phyloP scores from a whole-genome alignment of 257 asterid genomes.

The Nicotiana knightiana region DNA sequence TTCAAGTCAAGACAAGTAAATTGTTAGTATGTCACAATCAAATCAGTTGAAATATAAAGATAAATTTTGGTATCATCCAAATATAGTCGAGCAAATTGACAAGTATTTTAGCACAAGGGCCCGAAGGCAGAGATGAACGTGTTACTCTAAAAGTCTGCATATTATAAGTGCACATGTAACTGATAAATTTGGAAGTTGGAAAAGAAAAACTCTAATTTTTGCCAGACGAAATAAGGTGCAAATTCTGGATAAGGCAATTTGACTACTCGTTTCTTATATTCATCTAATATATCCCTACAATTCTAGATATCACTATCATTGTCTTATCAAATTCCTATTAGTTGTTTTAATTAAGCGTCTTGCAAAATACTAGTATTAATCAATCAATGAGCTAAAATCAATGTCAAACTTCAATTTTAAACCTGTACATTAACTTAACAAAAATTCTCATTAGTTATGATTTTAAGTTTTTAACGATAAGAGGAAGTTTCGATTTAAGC shows the following conservation, averaged over 20 bases:
- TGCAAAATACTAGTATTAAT: no score
- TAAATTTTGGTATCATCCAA: not conserved
- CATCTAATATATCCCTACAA: not conserved
- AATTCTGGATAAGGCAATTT: not conserved
- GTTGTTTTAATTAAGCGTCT: no score
- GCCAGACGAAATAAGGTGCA: not conserved
- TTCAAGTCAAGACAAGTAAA: not conserved
- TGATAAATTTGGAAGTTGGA: not conserved
- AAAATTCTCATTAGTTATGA: no score
- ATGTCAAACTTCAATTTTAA: no score
- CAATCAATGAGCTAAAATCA: no score
- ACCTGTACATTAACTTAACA: no score
- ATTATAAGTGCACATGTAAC: not conserved
- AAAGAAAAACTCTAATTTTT: not conserved
- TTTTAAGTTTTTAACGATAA: no score
- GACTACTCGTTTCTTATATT: no score
- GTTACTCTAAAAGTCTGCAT: not conserved
- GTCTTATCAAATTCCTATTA: no score
- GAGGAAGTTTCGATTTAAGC: no score
- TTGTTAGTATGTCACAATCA: not conserved
- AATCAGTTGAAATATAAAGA: not conserved
- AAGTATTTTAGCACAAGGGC: not conserved
- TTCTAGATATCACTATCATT: not conserved
- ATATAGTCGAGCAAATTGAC: not conserved
- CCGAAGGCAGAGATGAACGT: not conserved